Evolutionary conservation across 2,329 filamentous ascomycete genomes (phyloP), one percentile per base, ranked within the genome.

Genomic region (Sphaerulina populicola): DNA sequence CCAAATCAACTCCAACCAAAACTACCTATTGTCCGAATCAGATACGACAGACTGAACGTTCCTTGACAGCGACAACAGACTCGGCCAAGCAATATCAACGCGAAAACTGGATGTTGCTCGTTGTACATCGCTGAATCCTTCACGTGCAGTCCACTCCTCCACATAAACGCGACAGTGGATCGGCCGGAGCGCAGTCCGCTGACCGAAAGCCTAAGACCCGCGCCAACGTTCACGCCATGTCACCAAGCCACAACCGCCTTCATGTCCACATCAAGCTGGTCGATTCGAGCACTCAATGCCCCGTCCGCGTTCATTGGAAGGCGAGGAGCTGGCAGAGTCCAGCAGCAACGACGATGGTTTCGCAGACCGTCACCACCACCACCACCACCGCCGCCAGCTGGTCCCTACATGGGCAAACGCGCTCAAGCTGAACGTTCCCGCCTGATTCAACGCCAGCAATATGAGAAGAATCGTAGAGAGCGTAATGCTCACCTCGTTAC

Each of bases 401-500:
- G n/a, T n/a, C n/a, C n/a, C n/a, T n/a, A n/a, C n/a, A n/a, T n/a
- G n/a, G n/a, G n/a, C n/a, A n/a, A n/a, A n/a, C n/a, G 37, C 11
- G 42, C 37, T 23, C 29, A 33, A 14, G 47, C 30, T 6, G 33
- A 44, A 33, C 31, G 47, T 7, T 2, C 33, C 18, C 14, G 18
- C 15, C 30, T 31, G 12, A 44, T 44, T 18, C 27, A 14, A 30
- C 11, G 41, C 12, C 47, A 50, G 47, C 47, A 49, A 38, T 15
- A 43, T 43, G 39, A 44, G 9, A 30, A 38, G 53, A 53, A 40
- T 27, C 38, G 21, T 36, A 38, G 45, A 42, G 50, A 49, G 56
- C 54, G 55, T 14, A 64, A 63, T 43, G 55, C 68, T 10, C 67
- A 74, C 52, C 68, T 72, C 42, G 68, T 74, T 18, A 70, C 73